Conservation (phyloP, 2,329 filamentous ascomycete species). For the Leptographium radiaticola region DNA sequence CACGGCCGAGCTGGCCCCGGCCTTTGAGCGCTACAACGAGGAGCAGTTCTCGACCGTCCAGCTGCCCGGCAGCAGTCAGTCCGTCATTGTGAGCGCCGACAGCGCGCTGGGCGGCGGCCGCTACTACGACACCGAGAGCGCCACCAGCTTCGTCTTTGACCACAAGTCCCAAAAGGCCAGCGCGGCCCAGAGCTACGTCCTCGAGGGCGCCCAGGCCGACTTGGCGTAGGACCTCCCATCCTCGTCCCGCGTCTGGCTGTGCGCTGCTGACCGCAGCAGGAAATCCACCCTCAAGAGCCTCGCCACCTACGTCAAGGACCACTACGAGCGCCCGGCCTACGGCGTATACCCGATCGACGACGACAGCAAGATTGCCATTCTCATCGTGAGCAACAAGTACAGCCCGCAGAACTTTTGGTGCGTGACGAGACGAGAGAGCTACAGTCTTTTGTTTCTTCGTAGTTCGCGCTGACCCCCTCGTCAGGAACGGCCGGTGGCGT, state of each 20-base stretch:
- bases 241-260: not conserved
- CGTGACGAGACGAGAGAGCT: slow-evolving; percentile 6
- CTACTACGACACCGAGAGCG: slow-evolving; percentile 84
- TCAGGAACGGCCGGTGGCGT: slow-evolving; percentile 90
- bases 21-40: slow-evolving; percentile 93
- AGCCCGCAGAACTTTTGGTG: slow-evolving; percentile 97
- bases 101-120: slow-evolving; percentile 68
- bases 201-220: slow-evolving; percentile 66
- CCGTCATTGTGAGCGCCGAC: slow-evolving; percentile 76
- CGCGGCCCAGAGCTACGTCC: slow-evolving; percentile 60
- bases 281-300: slow-evolving; percentile 76
- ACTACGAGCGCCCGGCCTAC: slow-evolving; percentile 71
- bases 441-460: not conserved
- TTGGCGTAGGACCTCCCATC: slow-evolving; percentile 52
- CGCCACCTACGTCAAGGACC: slow-evolving; percentile 65
- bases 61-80: slow-evolving; percentile 71
- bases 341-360: slow-evolving; percentile 72
- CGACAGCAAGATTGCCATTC: slow-evolving; percentile 62
- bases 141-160: slow-evolving; percentile 80
- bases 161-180: slow-evolving; percentile 77
- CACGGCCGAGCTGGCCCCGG: slow-evolving; percentile 60
- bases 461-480: not conserved
- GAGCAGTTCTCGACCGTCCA: slow-evolving; percentile 83
- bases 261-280: slow-evolving; percentile 27
- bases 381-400: slow-evolving; percentile 92